phyloP scores from a whole-genome alignment of 1,139 yeast genomes.

The Yamadazyma dendronema region DNA sequence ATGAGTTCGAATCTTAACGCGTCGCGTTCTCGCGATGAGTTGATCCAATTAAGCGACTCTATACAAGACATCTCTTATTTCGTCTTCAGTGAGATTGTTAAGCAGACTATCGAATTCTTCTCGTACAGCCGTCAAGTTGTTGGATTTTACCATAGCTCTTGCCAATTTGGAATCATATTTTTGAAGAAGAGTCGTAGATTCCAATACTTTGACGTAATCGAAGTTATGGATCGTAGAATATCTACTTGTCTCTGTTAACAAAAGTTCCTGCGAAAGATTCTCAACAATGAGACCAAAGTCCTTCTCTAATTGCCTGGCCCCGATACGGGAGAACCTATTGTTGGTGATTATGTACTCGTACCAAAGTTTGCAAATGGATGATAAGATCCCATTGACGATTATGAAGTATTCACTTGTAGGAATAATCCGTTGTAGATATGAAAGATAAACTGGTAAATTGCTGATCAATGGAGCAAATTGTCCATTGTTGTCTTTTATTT shows the following conservation, averaged over 20 bases:
- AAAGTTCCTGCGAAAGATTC: constrained; percentile 25
- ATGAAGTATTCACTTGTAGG: constrained; percentile 29
- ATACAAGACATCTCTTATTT: constrained; percentile 29
- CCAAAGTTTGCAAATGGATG: constrained; percentile 47
- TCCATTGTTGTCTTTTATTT: constrained; percentile 27
- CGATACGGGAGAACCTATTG: constrained; percentile 56
- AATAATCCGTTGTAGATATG: constrained; percentile 29
- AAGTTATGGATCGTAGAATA: constrained; percentile 28
- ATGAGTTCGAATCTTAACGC: constrained; percentile 13
- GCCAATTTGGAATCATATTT: constrained; percentile 23
- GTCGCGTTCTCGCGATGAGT: constrained; percentile 1
- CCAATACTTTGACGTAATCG: constrained; percentile 29
- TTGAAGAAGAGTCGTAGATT: constrained; percentile 42
- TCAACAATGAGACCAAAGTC: constrained; percentile 53
- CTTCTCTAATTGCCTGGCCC: constrained; percentile 52
- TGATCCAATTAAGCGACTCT: constrained; percentile 18
- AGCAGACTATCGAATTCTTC: constrained; percentile 22
- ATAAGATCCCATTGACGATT: constrained; percentile 38
- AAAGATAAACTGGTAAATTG: constrained; percentile 35
- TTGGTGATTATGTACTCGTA: constrained; percentile 61
- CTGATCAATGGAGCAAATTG: constrained; percentile 37
- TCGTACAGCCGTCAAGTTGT: constrained; percentile 21
- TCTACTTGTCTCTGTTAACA: constrained; percentile 16
- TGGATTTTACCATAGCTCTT: constrained; percentile 10
- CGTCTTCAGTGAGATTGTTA: constrained; percentile 31